Percentiles rank a stretch among this genome's conserved stretches.
Conservation (phyloP, 305 asterid species). For the Solanum chacoense region DNA sequence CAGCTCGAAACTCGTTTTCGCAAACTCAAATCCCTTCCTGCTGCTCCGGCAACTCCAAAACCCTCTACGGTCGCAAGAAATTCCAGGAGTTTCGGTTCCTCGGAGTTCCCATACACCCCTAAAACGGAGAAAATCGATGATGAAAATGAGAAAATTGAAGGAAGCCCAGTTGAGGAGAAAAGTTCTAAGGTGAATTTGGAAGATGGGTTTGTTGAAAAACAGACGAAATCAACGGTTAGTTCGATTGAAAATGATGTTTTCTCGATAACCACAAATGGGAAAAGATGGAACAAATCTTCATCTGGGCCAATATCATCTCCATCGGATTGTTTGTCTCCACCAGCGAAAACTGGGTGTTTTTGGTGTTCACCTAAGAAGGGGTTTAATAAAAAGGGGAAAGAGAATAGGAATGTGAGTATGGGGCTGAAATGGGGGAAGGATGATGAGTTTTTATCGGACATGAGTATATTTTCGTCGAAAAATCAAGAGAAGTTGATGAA, state of each 20-base stretch:
- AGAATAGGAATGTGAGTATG: neutral
- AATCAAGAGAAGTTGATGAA: neutral
- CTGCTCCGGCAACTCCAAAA: constrained; percentile 16
- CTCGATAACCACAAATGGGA: constrained; percentile 18
- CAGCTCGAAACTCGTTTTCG: constrained; percentile 74
- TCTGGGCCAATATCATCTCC: constrained; percentile 6
- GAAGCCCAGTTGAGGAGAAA: neutral
- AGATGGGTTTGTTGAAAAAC: constrained; percentile 1
- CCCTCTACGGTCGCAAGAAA: constrained; percentile 12
- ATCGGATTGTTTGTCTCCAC: constrained; percentile 51
- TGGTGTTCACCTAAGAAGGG: constrained; percentile 63
- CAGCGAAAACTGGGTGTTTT: constrained; percentile 59
- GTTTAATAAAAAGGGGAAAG: neutral
- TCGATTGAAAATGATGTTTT: constrained; percentile 11
- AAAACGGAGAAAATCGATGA: neutral
- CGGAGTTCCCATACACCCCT: neutral
- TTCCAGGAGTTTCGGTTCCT: constrained; percentile 17
- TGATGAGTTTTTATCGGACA: neutral
- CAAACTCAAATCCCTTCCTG: constrained; percentile 73
- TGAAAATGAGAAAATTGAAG: constrained; percentile 5
- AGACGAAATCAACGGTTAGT: neutral
- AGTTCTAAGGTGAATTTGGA: constrained; percentile 1
- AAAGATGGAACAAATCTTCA: constrained; percentile 15
- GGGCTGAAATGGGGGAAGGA: neutral
- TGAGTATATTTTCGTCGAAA: neutral